phyloP scores from a whole-genome alignment of 345 rosid genomes.

The Physaria fendleri region DNA sequence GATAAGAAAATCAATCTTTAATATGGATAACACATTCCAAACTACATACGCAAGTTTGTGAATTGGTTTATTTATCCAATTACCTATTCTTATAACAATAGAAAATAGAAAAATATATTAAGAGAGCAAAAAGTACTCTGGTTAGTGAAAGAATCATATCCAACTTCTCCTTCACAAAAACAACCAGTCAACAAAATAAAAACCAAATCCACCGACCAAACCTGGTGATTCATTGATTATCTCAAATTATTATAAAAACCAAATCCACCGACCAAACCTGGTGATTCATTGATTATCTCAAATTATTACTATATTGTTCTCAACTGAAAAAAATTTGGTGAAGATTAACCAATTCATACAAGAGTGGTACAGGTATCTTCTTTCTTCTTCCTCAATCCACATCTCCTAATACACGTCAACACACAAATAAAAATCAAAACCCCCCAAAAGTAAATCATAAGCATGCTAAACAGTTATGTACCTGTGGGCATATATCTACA shows the following conservation, averaged over 20 bases:
- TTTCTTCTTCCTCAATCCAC: slow-evolving; percentile 8
- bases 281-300: slow-evolving; percentile 3
- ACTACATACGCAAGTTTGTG: too few species aligned
- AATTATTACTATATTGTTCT: slow-evolving; percentile 13
- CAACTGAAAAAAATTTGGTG: slow-evolving; percentile 9
- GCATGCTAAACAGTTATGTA: neutral
- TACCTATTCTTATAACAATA: too few species aligned
- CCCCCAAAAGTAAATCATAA: neutral
- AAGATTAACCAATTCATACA: slow-evolving; percentile 12
- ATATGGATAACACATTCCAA: too few species aligned
- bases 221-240: neutral
- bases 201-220: neutral
- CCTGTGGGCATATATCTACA: slow-evolving; percentile 39
- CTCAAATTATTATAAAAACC: slow-evolving; percentile 17
- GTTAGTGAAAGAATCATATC: neutral
- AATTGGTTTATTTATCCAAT: too few species aligned
- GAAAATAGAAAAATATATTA: too few species aligned
- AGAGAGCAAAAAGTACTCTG: too few species aligned
- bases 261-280: neutral
- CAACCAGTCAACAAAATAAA: neutral
- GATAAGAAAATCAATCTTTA: too few species aligned
- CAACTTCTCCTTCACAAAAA: neutral
- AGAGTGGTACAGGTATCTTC: slow-evolving; percentile 13
- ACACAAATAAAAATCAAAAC: neutral
- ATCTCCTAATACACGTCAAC: slow-evolving; percentile 17